Percentiles rank a stretch among this genome's conserved stretches.
Conservation (phyloP, 768 basidiomycete species). For the Melanogaster broomeanus region DNA sequence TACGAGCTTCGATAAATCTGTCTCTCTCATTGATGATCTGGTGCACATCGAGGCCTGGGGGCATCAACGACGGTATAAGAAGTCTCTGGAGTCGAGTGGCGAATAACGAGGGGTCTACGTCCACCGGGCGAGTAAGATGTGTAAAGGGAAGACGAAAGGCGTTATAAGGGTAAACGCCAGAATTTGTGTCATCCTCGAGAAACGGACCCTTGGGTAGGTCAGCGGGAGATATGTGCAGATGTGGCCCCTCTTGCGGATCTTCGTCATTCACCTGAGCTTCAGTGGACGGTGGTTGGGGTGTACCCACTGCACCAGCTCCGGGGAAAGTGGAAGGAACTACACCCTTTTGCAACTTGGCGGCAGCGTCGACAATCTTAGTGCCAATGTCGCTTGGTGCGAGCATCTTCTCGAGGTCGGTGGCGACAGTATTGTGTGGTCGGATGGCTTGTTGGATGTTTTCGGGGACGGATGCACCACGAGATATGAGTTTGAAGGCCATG, state of each 20-base stretch:
- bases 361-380: conserved; percentile 69
- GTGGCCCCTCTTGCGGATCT: conserved; percentile 40
- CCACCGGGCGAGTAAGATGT: conserved; percentile 67
- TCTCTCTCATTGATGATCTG: conserved; percentile 91
- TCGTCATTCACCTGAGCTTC: conserved; percentile 54
- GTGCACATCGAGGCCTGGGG: conserved; percentile 89
- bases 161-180: conserved; percentile 90
- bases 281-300: conserved; percentile 15
- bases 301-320: conserved; percentile 26
- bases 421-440: conserved; percentile 59
- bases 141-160: conserved; percentile 84
- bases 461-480: conserved; percentile 65
- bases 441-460: conserved; percentile 71
- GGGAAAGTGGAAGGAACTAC: conserved; percentile 25
- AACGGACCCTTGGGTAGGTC: conserved; percentile 74
- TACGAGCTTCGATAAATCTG: conserved; percentile 84
- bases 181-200: conserved; percentile 77
- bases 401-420: conserved; percentile 64
- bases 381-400: conserved; percentile 60
- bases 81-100: conserved; percentile 77
- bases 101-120: conserved; percentile 60
- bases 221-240: conserved; percentile 46
- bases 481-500: conserved; percentile 74
- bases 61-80: conserved; percentile 88
- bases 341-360: conserved; percentile 71